Conservation (phyloP, 2,329 filamentous ascomycete species). For the Colletotrichum sp. region DNA sequence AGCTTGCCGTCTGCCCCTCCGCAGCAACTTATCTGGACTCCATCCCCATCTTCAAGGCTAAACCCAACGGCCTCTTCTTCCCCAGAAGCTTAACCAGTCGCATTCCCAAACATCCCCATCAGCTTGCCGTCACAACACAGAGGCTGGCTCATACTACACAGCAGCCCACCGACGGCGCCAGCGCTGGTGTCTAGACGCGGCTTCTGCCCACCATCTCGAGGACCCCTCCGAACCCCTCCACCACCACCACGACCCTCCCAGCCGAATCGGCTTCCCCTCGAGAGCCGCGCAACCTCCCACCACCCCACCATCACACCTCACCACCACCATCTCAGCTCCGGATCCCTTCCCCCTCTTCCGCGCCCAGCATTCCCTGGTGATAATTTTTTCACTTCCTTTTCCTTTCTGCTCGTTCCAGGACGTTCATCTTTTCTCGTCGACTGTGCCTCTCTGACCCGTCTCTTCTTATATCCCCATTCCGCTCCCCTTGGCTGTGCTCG, state of each 20-base stretch:
- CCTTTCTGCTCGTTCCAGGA: not conserved
- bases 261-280: conserved; percentile 23
- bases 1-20: not conserved
- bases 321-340: conserved; percentile 8
- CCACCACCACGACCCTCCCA: conserved; percentile 13
- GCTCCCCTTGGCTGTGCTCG: not conserved
- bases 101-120: not conserved
- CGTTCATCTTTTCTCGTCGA: not conserved
- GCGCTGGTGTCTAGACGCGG: not conserved
- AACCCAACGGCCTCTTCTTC: not conserved
- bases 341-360: conserved; percentile 12
- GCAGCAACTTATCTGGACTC: conserved; percentile 5
- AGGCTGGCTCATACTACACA: not conserved
- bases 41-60: not conserved
- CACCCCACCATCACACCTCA: conserved; percentile 13
- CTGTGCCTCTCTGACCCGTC: not conserved
- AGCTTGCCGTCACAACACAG: not conserved
- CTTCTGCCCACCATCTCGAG: conserved; percentile 17
- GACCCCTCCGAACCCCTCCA: conserved; percentile 16
- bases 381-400: not conserved
- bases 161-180: not conserved
- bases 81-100: not conserved
- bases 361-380: conserved; percentile 5
- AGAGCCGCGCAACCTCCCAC: conserved; percentile 22
- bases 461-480: not conserved